Conservation (phyloP, 768 basidiomycete genomes). For the Boletus subparvulus region DNA sequence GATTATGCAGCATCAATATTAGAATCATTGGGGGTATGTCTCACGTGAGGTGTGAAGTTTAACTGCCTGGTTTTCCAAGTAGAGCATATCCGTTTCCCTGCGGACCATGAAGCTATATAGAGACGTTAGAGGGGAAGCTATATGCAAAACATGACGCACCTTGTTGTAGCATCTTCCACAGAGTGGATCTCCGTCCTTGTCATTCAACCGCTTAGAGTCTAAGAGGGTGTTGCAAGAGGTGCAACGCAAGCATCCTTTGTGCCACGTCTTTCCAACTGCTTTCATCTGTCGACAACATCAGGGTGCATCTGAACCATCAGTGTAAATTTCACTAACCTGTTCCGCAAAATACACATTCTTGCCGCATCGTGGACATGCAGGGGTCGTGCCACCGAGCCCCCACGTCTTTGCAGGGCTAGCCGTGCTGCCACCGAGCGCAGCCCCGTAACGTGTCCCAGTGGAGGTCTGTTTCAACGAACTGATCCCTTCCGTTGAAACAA, state of each 20-base stretch:
- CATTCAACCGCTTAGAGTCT: constrained; percentile 72
- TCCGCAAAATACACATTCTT: constrained; percentile 87
- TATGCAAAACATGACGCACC: constrained; percentile 28
- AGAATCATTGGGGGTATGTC: constrained; percentile 4
- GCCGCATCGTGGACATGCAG: constrained; percentile 64
- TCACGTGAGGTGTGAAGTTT: background rate
- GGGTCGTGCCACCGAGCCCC: constrained; percentile 50
- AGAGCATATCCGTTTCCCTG: constrained; percentile 76
- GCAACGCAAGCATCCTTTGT: constrained; percentile 77
- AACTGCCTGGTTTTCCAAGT: constrained; percentile 51
- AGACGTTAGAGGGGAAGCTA: background rate
- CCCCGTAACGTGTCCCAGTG: constrained; percentile 70
- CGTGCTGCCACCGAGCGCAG: constrained; percentile 47
- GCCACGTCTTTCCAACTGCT: constrained; percentile 78
- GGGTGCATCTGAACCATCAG: background rate
- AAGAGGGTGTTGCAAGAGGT: constrained; percentile 64
- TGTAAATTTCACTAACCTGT: constrained; percentile 47
- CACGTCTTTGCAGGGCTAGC: constrained; percentile 47
- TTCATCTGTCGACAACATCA: constrained; percentile 52
- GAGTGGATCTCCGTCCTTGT: constrained; percentile 71
- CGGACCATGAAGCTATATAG: constrained; percentile 65
- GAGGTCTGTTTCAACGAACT: constrained; percentile 40
- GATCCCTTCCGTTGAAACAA: constrained; percentile 4
- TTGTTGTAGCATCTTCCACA: constrained; percentile 76
- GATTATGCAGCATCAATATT: constrained; percentile 6